Evolutionary conservation across 1,284 basidiomycete genomes (phyloP).

Genomic region (Moesziomyces parantarcticus): DNA sequence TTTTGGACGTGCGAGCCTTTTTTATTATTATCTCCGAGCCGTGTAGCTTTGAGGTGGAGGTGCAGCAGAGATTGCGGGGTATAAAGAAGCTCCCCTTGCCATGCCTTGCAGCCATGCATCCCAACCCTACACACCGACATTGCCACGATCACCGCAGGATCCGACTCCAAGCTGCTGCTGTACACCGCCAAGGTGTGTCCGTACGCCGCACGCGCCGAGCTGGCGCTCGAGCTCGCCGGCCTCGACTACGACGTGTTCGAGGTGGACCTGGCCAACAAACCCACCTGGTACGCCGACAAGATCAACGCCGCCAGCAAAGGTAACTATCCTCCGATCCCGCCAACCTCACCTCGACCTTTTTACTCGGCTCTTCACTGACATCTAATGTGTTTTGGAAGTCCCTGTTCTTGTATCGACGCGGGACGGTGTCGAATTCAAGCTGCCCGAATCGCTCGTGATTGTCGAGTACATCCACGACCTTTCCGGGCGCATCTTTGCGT

Average conservation of each 20-base stretch:
- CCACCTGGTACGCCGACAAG: slow-evolving; percentile 19
- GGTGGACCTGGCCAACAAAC: slow-evolving; percentile 32
- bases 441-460: slow-evolving; percentile 32
- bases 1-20: too few species aligned
- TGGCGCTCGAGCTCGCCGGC: slow-evolving; percentile 14
- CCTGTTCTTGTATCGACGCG: slow-evolving; percentile 12
- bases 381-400: slow-evolving; percentile 4
- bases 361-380: background rate
- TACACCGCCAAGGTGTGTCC: slow-evolving; percentile 41
- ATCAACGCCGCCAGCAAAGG: slow-evolving; percentile 32
- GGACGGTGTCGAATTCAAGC: slow-evolving; percentile 3
- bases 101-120: too few species aligned
- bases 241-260: slow-evolving; percentile 18
- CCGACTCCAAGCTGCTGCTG: slow-evolving; percentile 12
- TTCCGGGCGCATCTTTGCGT: background rate
- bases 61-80: too few species aligned
- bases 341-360: background rate
- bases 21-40: too few species aligned
- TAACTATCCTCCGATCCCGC: background rate
- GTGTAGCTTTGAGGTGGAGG: too few species aligned
- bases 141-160: slow-evolving; percentile 1
- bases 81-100: too few species aligned
- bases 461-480: slow-evolving; percentile 33
- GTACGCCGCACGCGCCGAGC: slow-evolving; percentile 26
- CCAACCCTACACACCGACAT: too few species aligned